Base-by-base conservation (phyloP, 2,329 filamentous ascomycete genomes). In the Cytospora piceicola region DNA sequence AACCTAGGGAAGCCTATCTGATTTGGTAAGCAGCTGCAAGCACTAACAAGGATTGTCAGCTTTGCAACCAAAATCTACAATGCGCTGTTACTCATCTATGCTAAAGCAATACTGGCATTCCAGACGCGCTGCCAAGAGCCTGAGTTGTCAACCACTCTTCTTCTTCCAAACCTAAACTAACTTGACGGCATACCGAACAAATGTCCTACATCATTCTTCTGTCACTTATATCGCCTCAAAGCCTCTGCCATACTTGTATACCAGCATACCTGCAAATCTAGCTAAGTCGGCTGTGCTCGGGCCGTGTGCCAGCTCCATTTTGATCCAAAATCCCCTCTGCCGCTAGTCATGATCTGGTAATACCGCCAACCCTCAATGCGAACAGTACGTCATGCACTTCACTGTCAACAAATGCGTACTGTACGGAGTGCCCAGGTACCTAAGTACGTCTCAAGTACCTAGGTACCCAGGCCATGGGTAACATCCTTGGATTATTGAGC, bases 351-450 rank as follows among this genome's bases (percentile, higher is more conserved):
- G 20, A 24, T 49, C n/a, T 49, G 46, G 46, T 49, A 49, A 14
- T n/a, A n/a, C 20, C 42, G 22, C 42, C n/a, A 46, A 22, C 8
- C 42, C 42, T n/a, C n/a, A 46, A 46, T n/a, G 17, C n/a, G 42
- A 46, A 46, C 42, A 46, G 42, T 49, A 49, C 46, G 46, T 49
- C 46, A 49, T 49, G 46, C 46, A 49, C 46, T 24, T 24, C 22
- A 5, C n/a, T 12, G 39, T 42, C 15, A 24, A 4, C n/a, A 14
- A 24, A 12, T 24, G 14, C 12, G 34, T 36, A 36, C 34, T 36
- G 34, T 36, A 36, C 14, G 34, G 14, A 36, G 6, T 34, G 11
- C 11, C 32, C 11, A 34, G 32, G 11, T 34, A 12, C 32, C 27
- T 29, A 29, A 5, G 27, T 39, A 39, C 36, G 12, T 11, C 15